phyloP scores from a whole-genome alignment of 805 yeast species.

The Zygoascus ofunaensis region DNA sequence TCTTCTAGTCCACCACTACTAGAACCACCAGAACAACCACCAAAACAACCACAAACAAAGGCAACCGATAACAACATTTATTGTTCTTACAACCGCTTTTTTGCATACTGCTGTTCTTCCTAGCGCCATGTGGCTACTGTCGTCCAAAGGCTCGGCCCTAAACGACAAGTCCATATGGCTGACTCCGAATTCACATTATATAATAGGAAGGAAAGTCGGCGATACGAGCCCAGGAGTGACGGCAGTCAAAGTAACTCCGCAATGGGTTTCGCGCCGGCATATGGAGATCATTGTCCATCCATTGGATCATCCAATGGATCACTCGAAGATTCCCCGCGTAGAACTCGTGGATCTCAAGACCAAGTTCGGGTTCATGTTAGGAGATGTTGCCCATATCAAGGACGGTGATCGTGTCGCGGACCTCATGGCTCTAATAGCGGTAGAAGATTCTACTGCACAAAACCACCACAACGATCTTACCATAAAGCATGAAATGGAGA shows the following conservation, averaged over 20 bases:
- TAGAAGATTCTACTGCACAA: too few relatives aligned
- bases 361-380: conserved; percentile 21
- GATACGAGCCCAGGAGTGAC: not conserved
- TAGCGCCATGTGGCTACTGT: conserved; percentile 14
- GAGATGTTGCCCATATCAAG: conserved; percentile 6
- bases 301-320: conserved; percentile 9
- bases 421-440: too few relatives aligned
- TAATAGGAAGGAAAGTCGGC: conserved; percentile 7
- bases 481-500: not conserved
- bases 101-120: not conserved
- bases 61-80: too few relatives aligned
- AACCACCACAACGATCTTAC: too few relatives aligned
- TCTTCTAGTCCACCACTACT: too few relatives aligned
- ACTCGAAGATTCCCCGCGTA: conserved; percentile 14
- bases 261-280: conserved; percentile 24
- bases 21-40: too few relatives aligned
- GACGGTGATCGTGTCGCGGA: conserved; percentile 2
- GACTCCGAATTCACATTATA: conserved; percentile 18
- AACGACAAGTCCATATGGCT: conserved; percentile 20
- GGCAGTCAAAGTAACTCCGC: conserved; percentile 1
- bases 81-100: too few relatives aligned
- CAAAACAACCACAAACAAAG: too few relatives aligned
- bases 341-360: conserved; percentile 20
- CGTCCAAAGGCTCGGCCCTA: conserved; percentile 7
- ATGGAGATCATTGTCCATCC: conserved; percentile 12